Percentiles rank a stretch among this genome's conserved stretches.
phyloP scores from a whole-genome alignment of 257 asterid genomes.

The Salvia hispanica region DNA sequence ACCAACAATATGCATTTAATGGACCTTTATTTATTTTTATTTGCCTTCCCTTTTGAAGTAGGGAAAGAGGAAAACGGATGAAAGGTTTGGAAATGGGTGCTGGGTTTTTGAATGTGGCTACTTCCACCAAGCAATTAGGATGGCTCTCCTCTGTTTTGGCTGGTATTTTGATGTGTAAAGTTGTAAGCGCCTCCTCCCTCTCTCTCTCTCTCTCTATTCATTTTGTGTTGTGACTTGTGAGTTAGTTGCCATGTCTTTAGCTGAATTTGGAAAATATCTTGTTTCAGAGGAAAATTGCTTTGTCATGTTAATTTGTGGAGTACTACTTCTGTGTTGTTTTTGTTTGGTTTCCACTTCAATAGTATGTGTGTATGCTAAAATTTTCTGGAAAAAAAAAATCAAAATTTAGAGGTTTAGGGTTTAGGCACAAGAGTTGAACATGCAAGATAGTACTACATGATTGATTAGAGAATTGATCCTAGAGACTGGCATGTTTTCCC shows the following conservation, averaged over 20 bases:
- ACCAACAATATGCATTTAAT: conserved; percentile 1
- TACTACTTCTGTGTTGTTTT: conserved; percentile 1
- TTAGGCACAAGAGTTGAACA: background rate
- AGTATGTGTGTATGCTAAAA: background rate
- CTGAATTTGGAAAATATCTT: background rate
- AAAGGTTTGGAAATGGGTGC: conserved; percentile 33
- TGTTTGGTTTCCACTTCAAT: conserved; percentile 1
- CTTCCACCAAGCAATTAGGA: conserved; percentile 47
- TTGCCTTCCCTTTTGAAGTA: background rate
- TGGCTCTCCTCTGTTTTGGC: conserved; percentile 58
- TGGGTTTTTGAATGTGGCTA: conserved; percentile 34
- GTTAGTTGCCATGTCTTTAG: too few species aligned
- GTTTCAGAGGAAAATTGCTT: conserved; percentile 3
- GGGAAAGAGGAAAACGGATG: conserved; percentile 32
- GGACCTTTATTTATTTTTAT: background rate
- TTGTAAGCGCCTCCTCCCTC: conserved; percentile 44
- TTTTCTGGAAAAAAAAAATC: too few species aligned
- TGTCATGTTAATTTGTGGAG: conserved; percentile 1
- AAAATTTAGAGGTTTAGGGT: too few species aligned
- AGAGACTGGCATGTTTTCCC: conserved; percentile 20
- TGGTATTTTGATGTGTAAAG: conserved; percentile 78
- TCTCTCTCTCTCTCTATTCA: background rate
- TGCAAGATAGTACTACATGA: background rate
- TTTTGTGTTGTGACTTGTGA: background rate
- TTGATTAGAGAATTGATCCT: conserved; percentile 6